Percentiles rank a stretch among this genome's conserved stretches.
Evolutionary conservation across 139 green algal genomes (phyloP).

Genomic region (Marvania coccoides): DNA sequence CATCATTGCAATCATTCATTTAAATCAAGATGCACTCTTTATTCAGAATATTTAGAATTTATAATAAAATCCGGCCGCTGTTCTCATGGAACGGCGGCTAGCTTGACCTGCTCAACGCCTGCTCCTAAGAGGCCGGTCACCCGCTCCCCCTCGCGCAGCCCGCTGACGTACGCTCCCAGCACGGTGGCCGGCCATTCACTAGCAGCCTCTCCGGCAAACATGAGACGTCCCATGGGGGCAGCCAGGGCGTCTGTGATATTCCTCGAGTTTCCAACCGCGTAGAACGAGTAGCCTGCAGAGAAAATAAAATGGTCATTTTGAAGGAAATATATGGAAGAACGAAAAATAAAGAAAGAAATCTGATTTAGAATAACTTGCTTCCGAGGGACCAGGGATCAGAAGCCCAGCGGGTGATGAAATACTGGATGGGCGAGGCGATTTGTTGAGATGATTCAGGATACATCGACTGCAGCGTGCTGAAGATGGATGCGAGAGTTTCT

Average conservation of each 20-base stretch:
- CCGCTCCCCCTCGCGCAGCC: constrained; percentile 44
- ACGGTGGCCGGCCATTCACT: constrained; percentile 59
- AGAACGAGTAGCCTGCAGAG: constrained; percentile 46
- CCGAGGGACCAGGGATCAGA: constrained; percentile 26
- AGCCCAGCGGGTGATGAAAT: constrained; percentile 29
- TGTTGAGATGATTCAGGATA: too few relatives aligned
- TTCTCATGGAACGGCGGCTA: too few relatives aligned
- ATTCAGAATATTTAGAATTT: too few relatives aligned
- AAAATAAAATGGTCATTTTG: too few relatives aligned
- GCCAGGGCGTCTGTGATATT: constrained; percentile 43
- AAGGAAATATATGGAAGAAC: too few relatives aligned
- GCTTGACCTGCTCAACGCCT: too few relatives aligned
- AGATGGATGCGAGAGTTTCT: constrained; percentile 1
- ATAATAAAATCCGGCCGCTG: too few relatives aligned
- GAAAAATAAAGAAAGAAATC: too few relatives aligned
- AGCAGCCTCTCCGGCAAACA: constrained; percentile 68
- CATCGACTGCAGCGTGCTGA: constrained; percentile 18
- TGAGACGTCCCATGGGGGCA: constrained; percentile 30
- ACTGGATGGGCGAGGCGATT: constrained; percentile 15
- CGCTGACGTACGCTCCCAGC: constrained; percentile 54
- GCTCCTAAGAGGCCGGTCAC: constrained; percentile 8
- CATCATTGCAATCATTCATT: too few relatives aligned
- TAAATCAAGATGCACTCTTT: too few relatives aligned
- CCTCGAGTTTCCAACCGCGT: constrained; percentile 45
- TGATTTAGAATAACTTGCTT: too few relatives aligned